Evolutionary conservation across 129 eudicot genomes (phyloP).

Genomic region (Escallonia herrerae): DNA sequence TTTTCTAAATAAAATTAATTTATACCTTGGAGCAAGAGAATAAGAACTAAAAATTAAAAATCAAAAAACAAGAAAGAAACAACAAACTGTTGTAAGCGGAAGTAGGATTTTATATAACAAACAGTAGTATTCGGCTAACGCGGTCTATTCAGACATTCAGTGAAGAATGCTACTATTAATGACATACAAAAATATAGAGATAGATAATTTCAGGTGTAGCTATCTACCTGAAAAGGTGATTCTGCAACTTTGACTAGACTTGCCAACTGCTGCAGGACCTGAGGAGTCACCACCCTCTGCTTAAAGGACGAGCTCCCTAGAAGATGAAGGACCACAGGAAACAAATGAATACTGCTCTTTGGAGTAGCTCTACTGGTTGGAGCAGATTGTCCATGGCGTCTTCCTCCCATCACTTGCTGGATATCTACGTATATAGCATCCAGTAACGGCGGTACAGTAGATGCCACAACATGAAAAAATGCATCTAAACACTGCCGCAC

Average conservation of each 20-base stretch:
- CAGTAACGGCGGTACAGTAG: slow-evolving; percentile 65
- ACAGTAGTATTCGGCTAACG: no score
- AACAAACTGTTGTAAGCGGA: no score
- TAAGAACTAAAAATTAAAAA: no score
- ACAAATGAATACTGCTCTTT: slow-evolving; percentile 67
- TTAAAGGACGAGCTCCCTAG: slow-evolving; percentile 66
- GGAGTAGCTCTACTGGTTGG: slow-evolving; percentile 47
- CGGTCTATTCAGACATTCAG: no score
- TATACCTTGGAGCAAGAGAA: no score
- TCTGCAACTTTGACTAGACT: slow-evolving; percentile 68
- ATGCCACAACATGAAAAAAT: slow-evolving; percentile 57
- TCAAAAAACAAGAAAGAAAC: no score
- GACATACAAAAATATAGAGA: no score
- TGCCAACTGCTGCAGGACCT: slow-evolving; percentile 66
- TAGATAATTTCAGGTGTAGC: neutral
- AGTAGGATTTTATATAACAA: no score
- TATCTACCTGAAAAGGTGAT: slow-evolving; percentile 77
- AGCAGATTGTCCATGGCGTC: slow-evolving; percentile 50
- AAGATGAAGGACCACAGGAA: slow-evolving; percentile 84
- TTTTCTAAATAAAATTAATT: no score
- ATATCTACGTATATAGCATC: slow-evolving; percentile 63
- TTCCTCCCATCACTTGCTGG: slow-evolving; percentile 73
- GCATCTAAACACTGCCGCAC: slow-evolving; percentile 72
- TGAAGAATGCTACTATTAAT: no score
- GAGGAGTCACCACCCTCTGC: slow-evolving; percentile 50